Evolutionary conservation across 2,329 filamentous ascomycete genomes (phyloP).

Genomic region (Pseudofabraea citricarpa): DNA sequence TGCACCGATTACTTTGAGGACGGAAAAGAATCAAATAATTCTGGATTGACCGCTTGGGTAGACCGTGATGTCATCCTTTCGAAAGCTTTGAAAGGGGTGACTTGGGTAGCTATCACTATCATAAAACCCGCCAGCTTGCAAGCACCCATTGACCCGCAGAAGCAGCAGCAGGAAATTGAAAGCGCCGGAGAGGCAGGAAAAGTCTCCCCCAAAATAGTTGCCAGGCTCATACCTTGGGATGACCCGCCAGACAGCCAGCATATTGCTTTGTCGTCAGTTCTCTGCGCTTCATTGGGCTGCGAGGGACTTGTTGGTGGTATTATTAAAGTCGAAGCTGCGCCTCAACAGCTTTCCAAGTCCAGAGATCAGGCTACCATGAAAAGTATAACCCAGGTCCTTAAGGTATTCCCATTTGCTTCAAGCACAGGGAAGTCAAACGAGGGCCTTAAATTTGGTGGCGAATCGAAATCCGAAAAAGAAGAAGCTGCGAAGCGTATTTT

Average conservation of each 20-base stretch:
- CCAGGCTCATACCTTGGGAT: constrained; percentile 72
- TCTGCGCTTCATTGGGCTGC: constrained; percentile 71
- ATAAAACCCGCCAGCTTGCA: constrained; percentile 76
- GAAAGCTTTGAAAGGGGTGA: constrained; percentile 69
- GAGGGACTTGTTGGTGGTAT: constrained; percentile 77
- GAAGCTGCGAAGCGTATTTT: constrained; percentile 69
- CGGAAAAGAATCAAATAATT: constrained; percentile 48
- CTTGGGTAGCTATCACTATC: constrained; percentile 79
- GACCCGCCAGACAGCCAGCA: constrained; percentile 81
- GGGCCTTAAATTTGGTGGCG: constrained; percentile 80
- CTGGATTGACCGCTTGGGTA: constrained; percentile 73
- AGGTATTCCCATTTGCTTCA: constrained; percentile 73
- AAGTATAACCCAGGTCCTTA: constrained; percentile 50
- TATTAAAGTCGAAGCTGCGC: constrained; percentile 80
- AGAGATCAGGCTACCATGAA: constrained; percentile 50
- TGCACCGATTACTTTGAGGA: constrained; percentile 72
- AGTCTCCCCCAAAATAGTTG: constrained; percentile 65
- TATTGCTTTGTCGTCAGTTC: constrained; percentile 68
- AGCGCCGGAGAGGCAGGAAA: constrained; percentile 51
- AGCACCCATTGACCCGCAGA: constrained; percentile 62
- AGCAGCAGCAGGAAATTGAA: constrained; percentile 64
- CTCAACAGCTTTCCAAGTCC: constrained; percentile 29
- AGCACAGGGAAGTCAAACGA: constrained; percentile 50
- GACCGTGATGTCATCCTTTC: constrained; percentile 71
- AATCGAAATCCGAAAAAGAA: constrained; percentile 77